phyloP scores from a whole-genome alignment of 2,329 filamentous ascomycete species.

The Rhynchosporium agropyri region DNA sequence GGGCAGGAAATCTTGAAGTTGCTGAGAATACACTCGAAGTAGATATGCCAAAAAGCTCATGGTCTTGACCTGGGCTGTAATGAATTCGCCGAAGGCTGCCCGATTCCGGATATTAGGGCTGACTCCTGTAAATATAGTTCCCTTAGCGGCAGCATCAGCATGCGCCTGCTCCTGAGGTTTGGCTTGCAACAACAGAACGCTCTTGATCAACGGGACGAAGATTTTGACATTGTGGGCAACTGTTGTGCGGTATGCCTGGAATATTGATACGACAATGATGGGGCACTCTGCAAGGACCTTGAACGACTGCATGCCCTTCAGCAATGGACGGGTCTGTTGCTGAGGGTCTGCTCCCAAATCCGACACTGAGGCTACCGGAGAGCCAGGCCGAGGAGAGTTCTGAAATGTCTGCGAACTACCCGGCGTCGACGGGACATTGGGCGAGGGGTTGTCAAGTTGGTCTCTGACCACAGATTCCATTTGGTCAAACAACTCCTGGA shows the following conservation, averaged over 20 bases:
- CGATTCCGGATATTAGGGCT: conserved; percentile 92
- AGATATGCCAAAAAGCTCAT: conserved; percentile 98
- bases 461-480: conserved; percentile 95
- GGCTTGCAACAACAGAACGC: conserved; percentile 83
- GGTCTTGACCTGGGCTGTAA: conserved; percentile 97
- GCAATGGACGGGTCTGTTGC: conserved; percentile 76
- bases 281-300: conserved; percentile 97
- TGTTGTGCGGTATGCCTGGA: conserved; percentile 83
- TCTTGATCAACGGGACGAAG: conserved; percentile 93
- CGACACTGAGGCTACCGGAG: conserved; percentile 78
- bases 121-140: conserved; percentile 87
- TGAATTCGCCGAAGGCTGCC: conserved; percentile 94
- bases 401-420: conserved; percentile 73
- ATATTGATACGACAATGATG: conserved; percentile 97
- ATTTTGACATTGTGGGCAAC: conserved; percentile 84
- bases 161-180: conserved; percentile 93
- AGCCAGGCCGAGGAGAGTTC: conserved; percentile 80
- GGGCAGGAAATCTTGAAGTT: conserved; percentile 84
- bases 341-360: conserved; percentile 82
- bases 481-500: conserved; percentile 92
- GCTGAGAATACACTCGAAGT: conserved; percentile 81
- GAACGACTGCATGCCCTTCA: conserved; percentile 98
- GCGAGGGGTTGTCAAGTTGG: conserved; percentile 80
- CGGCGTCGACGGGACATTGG: conserved; percentile 67
- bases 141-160: conserved; percentile 75